Conservation (phyloP, 345 rosid species). For the Populus nigra region DNA sequence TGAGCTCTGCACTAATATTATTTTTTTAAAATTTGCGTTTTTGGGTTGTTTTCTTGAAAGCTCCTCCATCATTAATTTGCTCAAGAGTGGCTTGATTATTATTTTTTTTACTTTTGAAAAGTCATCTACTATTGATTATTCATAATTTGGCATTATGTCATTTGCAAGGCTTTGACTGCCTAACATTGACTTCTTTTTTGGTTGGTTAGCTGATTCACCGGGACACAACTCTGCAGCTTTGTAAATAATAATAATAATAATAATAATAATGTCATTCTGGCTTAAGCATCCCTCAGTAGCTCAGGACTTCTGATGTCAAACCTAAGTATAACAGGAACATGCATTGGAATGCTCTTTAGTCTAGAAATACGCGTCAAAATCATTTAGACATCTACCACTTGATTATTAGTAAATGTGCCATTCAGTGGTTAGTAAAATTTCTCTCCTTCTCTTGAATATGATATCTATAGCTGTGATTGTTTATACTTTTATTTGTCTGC, state of each 20-base stretch:
- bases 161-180: conserved; percentile 30
- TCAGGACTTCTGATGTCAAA: neutral
- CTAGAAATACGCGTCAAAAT: too few species aligned
- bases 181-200: conserved; percentile 16
- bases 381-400: too few species aligned
- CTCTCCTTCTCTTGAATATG: neutral
- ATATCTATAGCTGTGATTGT: neutral
- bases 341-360: too few species aligned
- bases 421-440: neutral
- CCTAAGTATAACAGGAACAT: neutral
- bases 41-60: conserved; percentile 29
- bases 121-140: conserved; percentile 22
- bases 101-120: conserved; percentile 31
- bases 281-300: neutral
- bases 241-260: too few species aligned
- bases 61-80: conserved; percentile 21
- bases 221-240: too few species aligned
- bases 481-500: neutral
- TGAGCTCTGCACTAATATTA: conserved; percentile 16
- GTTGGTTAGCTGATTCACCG: conserved; percentile 10
- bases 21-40: neutral
- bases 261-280: neutral
- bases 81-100: conserved; percentile 20
- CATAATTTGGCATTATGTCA: conserved; percentile 20
- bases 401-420: too few species aligned